Evolutionary conservation across 495 filamentous ascomycete genomes (phyloP).

Genomic region (Oidiodendron maius): DNA sequence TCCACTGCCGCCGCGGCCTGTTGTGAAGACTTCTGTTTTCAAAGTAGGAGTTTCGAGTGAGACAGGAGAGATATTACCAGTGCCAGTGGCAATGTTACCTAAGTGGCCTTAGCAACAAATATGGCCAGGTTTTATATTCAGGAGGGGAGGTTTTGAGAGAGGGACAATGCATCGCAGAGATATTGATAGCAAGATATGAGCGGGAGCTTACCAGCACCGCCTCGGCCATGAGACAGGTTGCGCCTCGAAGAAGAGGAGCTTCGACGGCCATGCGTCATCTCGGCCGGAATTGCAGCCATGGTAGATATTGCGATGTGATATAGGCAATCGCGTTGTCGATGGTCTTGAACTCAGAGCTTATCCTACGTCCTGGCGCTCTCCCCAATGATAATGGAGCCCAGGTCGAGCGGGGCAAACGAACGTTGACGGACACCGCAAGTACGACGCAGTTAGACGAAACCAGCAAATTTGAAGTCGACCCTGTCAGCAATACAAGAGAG

Average conservation of each 20-base stretch:
- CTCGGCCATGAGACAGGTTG: constrained; percentile 7
- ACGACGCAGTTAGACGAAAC: too few relatives aligned
- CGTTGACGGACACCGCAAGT: too few relatives aligned
- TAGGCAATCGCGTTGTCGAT: constrained; percentile 24
- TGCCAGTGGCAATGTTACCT: constrained; percentile 67
- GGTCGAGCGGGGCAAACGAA: too few relatives aligned
- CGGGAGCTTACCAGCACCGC: constrained; percentile 7
- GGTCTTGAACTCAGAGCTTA: too few relatives aligned
- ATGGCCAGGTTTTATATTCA: neutral
- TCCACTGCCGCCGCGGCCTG: constrained; percentile 57
- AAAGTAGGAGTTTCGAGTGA: constrained; percentile 78
- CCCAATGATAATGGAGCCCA: too few relatives aligned
- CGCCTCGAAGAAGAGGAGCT: constrained; percentile 7
- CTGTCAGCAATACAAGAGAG: too few relatives aligned
- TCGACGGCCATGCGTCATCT: neutral
- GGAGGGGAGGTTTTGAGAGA: too few relatives aligned
- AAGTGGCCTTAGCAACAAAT: neutral
- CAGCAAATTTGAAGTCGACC: too few relatives aligned
- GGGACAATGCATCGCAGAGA: neutral
- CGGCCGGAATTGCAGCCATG: neutral
- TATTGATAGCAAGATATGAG: neutral
- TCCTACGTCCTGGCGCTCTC: too few relatives aligned
- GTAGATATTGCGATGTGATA: neutral
- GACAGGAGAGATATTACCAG: constrained; percentile 37
- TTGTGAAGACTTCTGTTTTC: constrained; percentile 77